Base-by-base conservation (phyloP, 1,139 yeast species). In the Protomyces macrosporus region DNA sequence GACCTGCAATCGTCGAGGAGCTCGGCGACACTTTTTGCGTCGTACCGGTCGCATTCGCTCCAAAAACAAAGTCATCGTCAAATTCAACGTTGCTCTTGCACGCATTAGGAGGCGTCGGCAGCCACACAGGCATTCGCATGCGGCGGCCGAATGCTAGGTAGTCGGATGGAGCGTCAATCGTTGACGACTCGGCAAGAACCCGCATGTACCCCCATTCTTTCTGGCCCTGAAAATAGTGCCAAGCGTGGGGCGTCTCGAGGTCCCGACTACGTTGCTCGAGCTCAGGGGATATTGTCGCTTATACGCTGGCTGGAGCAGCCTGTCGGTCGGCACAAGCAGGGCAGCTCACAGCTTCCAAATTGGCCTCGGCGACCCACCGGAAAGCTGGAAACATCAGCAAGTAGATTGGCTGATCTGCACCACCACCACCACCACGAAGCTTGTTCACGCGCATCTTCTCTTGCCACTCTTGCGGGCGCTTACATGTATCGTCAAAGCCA, bases 311-410 rank as follows among this genome's bases (percentile, higher is more conserved):
- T 23, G 23, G 23, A 23, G 23, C 1, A 23, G 23, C 23, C 23
- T 23, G 23, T 23, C 9, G 48, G 16, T 42, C 10, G n/a, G 7
- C 48, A 6, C 32, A 42, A 16, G 30, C 30, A 14, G 48, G 9
- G 16, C 45, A 42, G 9, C 30, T 14, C 10, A 42, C 30, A 2
- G 16, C 30, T 9, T 16, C 10, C 5, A 58, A 32, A 45, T 58
- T 58, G 52, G 33, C 53, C 23, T 58, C 56, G 7, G 62, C 62
- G 14, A 58, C 52, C 33, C 52, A 58, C 32, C 54, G 52, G 23
- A 50, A 50, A 33, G 51, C 56, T 5, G 62, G 9, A 6, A 32
- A 34, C 40, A 51, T n/a, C 1, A 58, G 56, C 9, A 51, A 42
- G 35, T 52, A 58, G 56, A 58, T 52, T 14, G 62, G 62, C 37